A percentile compares a stretch with the other conserved stretches of the same genome.
These are phyloP conservation scores for Exophiala sideris DNA, from an alignment of 2,329 filamentous ascomycete genomes.

Conservation along the genomic window DNA sequence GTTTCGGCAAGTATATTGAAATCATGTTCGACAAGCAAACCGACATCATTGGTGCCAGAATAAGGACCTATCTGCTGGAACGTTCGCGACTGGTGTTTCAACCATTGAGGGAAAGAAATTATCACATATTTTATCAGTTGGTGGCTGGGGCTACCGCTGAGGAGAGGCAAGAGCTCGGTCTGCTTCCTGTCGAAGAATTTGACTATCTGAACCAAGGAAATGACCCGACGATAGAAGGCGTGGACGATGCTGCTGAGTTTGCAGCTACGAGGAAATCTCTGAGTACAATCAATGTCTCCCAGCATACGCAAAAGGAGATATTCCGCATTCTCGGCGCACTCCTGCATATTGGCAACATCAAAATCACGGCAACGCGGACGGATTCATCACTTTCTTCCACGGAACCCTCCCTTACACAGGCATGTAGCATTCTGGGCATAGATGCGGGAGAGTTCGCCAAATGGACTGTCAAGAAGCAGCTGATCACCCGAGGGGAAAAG, in stretches of 20 bases:
- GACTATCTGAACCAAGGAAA: slow-evolving; percentile 96
- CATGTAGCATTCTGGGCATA: slow-evolving; percentile 82
- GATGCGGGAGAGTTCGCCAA: slow-evolving; percentile 83
- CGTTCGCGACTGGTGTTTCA: slow-evolving; percentile 96
- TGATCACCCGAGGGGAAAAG: slow-evolving; percentile 93
- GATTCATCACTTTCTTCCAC: slow-evolving; percentile 78
- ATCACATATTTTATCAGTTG: slow-evolving; percentile 98
- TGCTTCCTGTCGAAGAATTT: slow-evolving; percentile 83
- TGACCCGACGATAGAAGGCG: slow-evolving; percentile 83
- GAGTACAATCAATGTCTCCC: slow-evolving; percentile 77
- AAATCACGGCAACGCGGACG: slow-evolving; percentile 84
- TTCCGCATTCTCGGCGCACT: slow-evolving; percentile 88
- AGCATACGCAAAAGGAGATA: slow-evolving; percentile 73
- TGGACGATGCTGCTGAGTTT: slow-evolving; percentile 94
- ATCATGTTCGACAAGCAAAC: slow-evolving; percentile 97
- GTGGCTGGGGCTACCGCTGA: slow-evolving; percentile 85
- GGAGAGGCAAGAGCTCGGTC: slow-evolving; percentile 73
- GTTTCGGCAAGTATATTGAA: slow-evolving; percentile 99
- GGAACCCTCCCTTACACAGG: slow-evolving; percentile 77
- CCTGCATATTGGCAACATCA: slow-evolving; percentile 92
- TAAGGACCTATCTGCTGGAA: slow-evolving; percentile 91
- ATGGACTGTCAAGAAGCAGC: slow-evolving; percentile 99
- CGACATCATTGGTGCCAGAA: slow-evolving; percentile 96
- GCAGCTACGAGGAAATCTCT: slow-evolving; percentile 82
- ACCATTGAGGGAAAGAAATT: slow-evolving; percentile 94